phyloP scores from a whole-genome alignment of 208 protist species.

The Trypanosoma boissoni region DNA sequence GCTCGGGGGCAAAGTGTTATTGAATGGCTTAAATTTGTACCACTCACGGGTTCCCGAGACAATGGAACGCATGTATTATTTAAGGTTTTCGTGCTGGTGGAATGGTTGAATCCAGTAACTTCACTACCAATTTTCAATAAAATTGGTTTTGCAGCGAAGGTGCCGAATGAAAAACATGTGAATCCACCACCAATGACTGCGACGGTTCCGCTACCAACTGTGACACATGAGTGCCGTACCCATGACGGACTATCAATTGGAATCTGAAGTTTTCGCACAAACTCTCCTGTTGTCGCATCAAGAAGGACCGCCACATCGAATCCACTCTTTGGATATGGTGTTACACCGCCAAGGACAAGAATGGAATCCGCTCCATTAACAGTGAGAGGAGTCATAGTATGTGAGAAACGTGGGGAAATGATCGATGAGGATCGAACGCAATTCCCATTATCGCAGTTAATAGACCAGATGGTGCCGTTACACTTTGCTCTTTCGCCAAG shows the following conservation, averaged over 20 bases:
- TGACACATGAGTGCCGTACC: conserved; percentile 62
- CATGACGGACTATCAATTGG: conserved; percentile 44
- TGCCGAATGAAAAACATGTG: conserved; percentile 91
- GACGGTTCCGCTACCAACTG: conserved; percentile 50
- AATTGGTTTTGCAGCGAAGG: conserved; percentile 57
- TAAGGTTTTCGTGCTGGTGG: too few species aligned
- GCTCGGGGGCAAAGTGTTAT: too few species aligned
- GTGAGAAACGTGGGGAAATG: conserved; percentile 56
- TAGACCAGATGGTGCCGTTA: conserved; percentile 18
- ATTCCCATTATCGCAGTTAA: conserved; percentile 18
- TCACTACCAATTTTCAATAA: conserved; percentile 42
- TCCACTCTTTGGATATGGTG: conserved; percentile 28
- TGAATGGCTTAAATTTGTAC: too few species aligned
- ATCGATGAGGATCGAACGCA: conserved; percentile 5
- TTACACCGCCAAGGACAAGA: conserved; percentile 67
- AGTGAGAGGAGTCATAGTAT: conserved; percentile 43
- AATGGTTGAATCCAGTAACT: too few species aligned
- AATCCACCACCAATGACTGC: conserved; percentile 78
- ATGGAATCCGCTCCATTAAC: conserved; percentile 32
- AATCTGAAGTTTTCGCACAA: conserved; percentile 18
- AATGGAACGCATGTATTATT: too few species aligned
- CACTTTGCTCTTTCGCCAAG: conserved; percentile 16
- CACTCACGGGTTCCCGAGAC: too few species aligned
- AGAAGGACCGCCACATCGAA: conserved; percentile 20
- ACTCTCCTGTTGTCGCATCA: conserved; percentile 15